Evolutionary conservation across 1,284 basidiomycete genomes (phyloP).

Genomic region (Pascua guehoae): DNA sequence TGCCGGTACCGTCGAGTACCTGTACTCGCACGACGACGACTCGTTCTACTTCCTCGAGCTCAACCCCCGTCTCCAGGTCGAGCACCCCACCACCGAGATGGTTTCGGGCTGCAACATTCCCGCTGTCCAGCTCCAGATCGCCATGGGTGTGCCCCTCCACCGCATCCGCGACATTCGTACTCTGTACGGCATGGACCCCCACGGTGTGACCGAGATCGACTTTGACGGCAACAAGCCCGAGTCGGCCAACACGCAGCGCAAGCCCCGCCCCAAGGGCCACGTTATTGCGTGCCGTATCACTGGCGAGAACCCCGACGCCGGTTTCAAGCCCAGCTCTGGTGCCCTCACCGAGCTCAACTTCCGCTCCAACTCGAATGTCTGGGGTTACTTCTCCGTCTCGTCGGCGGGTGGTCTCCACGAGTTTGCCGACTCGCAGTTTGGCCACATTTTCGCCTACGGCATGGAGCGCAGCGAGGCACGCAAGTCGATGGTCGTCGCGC

Average conservation of each 20-base stretch:
- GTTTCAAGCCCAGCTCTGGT: conserved; percentile 99
- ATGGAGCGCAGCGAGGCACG: conserved; percentile 91
- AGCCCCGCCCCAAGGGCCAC: conserved; percentile 94
- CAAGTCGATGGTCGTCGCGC: conserved; percentile 99
- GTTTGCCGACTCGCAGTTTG: conserved; percentile 97
- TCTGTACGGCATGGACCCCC: conserved; percentile 88
- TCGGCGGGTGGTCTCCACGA: conserved; percentile 96
- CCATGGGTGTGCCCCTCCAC: conserved; percentile 97
- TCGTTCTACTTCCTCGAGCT: conserved; percentile 97
- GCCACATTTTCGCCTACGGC: conserved; percentile 98
- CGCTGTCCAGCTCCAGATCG: conserved; percentile 93
- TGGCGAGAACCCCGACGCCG: conserved; percentile 98
- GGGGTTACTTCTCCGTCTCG: conserved; percentile 99
- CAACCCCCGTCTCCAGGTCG: conserved; percentile 98
- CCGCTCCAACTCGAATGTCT: conserved; percentile 97
- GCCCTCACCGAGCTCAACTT: conserved; percentile 98
- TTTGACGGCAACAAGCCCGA: conserved; percentile 91
- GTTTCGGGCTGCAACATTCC: conserved; percentile 97
- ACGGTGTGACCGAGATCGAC: conserved; percentile 85
- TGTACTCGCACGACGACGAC: conserved; percentile 92
- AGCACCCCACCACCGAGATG: conserved; percentile 99
- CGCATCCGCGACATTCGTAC: conserved; percentile 94
- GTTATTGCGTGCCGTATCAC: conserved; percentile 99
- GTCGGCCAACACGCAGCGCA: conserved; percentile 82
- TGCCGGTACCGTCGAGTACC: conserved; percentile 97